Conservation (phyloP, 441 rosid genomes). For the Adansonia grandidieri region DNA sequence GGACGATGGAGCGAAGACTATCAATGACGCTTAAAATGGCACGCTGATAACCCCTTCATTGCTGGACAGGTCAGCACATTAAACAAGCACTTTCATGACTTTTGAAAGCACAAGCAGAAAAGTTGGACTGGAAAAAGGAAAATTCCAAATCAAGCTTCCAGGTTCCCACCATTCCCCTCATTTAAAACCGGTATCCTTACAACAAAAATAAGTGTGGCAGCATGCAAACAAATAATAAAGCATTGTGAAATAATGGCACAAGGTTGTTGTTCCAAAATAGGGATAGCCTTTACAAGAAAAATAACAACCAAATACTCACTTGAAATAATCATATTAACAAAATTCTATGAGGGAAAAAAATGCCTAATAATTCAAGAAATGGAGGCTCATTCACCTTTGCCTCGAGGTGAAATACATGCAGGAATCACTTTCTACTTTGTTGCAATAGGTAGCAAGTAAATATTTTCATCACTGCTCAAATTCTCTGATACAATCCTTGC, state of each 20-base stretch:
- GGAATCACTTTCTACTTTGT: conserved; percentile 22
- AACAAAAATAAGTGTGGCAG: not conserved
- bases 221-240: conserved; percentile 20
- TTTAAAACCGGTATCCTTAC: not conserved
- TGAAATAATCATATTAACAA: conserved; percentile 31
- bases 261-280: conserved; percentile 12
- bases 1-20: not conserved
- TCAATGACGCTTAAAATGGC: not conserved
- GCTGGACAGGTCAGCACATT: conserved; percentile 5
- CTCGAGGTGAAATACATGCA: not conserved
- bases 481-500: not conserved
- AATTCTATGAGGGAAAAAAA: not conserved
- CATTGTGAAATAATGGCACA: not conserved
- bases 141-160: not conserved
- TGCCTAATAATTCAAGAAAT: conserved; percentile 25
- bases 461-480: conserved; percentile 10
- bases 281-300: conserved; percentile 28
- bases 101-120: not conserved
- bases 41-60: not conserved
- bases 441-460: conserved; percentile 18
- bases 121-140: not conserved
- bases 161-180: not conserved
- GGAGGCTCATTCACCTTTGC: conserved; percentile 26
- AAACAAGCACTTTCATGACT: not conserved
- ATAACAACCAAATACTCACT: conserved; percentile 19